Base-by-base conservation (phyloP, 768 basidiomycete species). In the Tephrocybe sp. region DNA sequence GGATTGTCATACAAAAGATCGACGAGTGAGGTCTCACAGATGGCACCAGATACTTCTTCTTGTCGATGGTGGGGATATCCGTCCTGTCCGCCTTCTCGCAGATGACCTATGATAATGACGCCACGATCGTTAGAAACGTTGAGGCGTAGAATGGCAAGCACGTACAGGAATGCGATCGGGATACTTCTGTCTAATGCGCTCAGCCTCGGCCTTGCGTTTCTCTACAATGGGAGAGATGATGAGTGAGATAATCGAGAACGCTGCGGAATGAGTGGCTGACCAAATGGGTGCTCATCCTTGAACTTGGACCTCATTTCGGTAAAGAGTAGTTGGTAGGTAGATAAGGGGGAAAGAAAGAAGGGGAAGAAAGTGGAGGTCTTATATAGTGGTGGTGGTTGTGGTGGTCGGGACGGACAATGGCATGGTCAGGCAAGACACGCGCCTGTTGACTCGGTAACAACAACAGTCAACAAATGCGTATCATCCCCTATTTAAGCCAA, bases 11-110 rank as follows among this genome's bases (percentile, higher is more conserved):
- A 20, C 37, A 9, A 18, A n/a, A 58, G 30, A 61, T 60, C 54
- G 51, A 33, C 21, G 23, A 36, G 25, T n/a, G 6, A 32, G 1
- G 43, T 69, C 89, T 63, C 64, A 96, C 96, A 49, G 94, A 95
- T 38, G 97, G 97, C 9, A 99, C 97, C 47, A 99, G 80, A 62
- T 99, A 99, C 79, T 99, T 99, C 94, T 99, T 98, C 90, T 99
- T 99, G 81, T 99, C 97, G 68, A 99, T 98, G 24, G 94, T 95
- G 0, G 95, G 92, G 69, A 99, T 98, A 75, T 99, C 97, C 49
- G 94, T 95, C 64, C 90, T 83, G 77, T 98, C 95, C 44, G 93
- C 95, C 76, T 97, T 98, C 83, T 99, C 97, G 74, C 97, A 99
- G 73, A 99, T 99, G 51, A 99, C 96, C 95, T 98, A 60, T 34